Evolutionary conservation across 2,329 filamentous ascomycete species (phyloP), one percentile per base, ranked within the genome.

Genomic region (Xylariaceae sp.): DNA sequence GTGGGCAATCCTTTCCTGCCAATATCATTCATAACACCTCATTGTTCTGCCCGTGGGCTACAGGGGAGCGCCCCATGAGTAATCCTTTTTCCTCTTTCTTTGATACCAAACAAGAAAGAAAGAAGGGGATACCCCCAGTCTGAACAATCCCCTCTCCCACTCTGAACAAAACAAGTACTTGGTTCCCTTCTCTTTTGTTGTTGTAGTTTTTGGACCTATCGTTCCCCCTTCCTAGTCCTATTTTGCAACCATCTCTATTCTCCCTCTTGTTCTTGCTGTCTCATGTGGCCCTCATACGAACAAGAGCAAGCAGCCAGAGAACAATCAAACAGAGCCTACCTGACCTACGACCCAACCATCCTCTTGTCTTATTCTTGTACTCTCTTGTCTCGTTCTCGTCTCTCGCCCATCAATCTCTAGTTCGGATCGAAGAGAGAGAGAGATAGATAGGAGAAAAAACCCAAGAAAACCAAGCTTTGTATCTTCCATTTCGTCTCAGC

Each of bases 131-230:
- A 16, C 2, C 16, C n/a, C 16, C 43, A 24, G 41, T 48, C n/a
- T n/a, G 55, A 19, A 64, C 61, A 64, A 64, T 62, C 33, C 49
- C 37, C 24, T 41, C 33, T 29, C 41, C 33, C 41, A 33, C 19
- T 53, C 50, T 48, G 41, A 23, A 45, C 44, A 9, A 23, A 60
- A 63, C 60, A 63, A 63, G 52, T 55, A 58, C 60, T 61, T 63
- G 41, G 60, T 63, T 56, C 41, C 23, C 40, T 37, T 40, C 34
- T 23, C 50, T 47, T 46, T 28, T 28, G 40, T 44, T 56, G 40
- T 50, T 47, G 31, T 31, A 26, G 33, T 53, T 26, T 28, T 26
- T 45, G 24, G 16, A 34, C 43, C 47, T 54, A 46, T 45, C 40
- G 48, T 52, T 33, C 31, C 37, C 34, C 29, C 19, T 23, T 19